phyloP scores from a whole-genome alignment of 2,329 filamentous ascomycete genomes.

The Cytospora mali region DNA sequence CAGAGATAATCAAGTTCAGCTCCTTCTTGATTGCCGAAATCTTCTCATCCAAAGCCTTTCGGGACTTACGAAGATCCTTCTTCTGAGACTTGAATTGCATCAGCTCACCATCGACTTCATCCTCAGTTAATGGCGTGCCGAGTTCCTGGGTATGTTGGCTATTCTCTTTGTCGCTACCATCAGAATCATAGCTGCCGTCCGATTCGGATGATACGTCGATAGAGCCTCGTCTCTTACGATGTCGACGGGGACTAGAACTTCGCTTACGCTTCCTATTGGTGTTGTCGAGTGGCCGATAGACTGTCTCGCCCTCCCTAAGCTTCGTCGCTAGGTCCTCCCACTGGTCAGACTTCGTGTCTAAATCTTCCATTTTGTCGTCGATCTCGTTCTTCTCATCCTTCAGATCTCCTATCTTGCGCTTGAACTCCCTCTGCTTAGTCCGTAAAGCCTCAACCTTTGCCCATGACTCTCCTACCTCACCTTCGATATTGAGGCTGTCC shows the following conservation, averaged over 20 bases:
- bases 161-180: background rate
- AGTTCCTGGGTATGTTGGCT: background rate
- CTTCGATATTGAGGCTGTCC: slow-evolving; percentile 36
- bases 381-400: background rate
- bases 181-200: background rate
- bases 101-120: background rate
- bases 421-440: slow-evolving; percentile 33
- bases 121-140: background rate
- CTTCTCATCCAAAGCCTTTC: background rate
- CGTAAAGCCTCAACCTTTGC: background rate
- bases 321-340: slow-evolving; percentile 7
- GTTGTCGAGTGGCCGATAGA: background rate
- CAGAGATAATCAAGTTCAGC: slow-evolving; percentile 36
- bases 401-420: slow-evolving; percentile 26
- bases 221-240: background rate
- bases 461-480: background rate
- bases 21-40: slow-evolving; percentile 36
- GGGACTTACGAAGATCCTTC: background rate
- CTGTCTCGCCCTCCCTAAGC: background rate
- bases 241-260: background rate
- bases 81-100: background rate
- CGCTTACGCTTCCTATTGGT: slow-evolving; percentile 19
- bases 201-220: background rate
- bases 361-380: background rate
- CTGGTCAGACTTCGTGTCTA: background rate